Evolutionary conservation across 164 flowering plant genomes (phyloP).

Genomic region (Vitis amurensis): DNA sequence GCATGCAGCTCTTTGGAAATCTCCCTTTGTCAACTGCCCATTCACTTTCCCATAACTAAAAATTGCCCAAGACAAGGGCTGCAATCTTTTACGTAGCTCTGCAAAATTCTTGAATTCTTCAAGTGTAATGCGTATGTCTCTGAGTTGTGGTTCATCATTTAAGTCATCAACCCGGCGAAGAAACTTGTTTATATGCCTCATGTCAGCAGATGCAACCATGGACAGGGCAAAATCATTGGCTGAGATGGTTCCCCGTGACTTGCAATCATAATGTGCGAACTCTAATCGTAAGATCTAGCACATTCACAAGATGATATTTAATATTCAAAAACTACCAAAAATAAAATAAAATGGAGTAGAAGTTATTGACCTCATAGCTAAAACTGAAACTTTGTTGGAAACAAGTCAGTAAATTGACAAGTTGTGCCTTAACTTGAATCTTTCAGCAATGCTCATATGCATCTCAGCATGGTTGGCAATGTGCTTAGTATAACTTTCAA

Average conservation of each 20-base stretch:
- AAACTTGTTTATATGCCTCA: slow-evolving; percentile 66
- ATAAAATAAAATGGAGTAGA: too few species aligned
- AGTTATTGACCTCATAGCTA: too few species aligned
- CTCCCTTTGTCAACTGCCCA: slow-evolving; percentile 62
- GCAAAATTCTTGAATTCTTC: slow-evolving; percentile 81
- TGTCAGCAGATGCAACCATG: slow-evolving; percentile 87
- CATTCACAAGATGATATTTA: neutral
- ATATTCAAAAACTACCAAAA: too few species aligned
- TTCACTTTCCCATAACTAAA: slow-evolving; percentile 77
- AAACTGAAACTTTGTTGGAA: neutral
- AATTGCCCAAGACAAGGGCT: slow-evolving; percentile 67
- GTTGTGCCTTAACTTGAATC: too few species aligned
- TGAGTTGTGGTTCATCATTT: slow-evolving; percentile 41
- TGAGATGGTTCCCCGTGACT: slow-evolving; percentile 61
- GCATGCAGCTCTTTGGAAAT: slow-evolving; percentile 80
- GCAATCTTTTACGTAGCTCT: slow-evolving; percentile 55
- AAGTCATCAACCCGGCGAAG: slow-evolving; percentile 67
- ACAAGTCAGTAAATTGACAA: too few species aligned
- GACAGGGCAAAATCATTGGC: slow-evolving; percentile 85
- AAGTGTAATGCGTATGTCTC: slow-evolving; percentile 44
- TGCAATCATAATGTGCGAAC: slow-evolving; percentile 80
- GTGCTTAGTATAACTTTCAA: too few species aligned
- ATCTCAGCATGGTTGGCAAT: too few species aligned
- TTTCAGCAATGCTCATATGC: too few species aligned
- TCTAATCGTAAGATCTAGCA: slow-evolving; percentile 74